Evolutionary conservation across 768 basidiomycete species (phyloP), one percentile per base, ranked within the genome.

Genomic region (Agaricus sinodeliciosus): DNA sequence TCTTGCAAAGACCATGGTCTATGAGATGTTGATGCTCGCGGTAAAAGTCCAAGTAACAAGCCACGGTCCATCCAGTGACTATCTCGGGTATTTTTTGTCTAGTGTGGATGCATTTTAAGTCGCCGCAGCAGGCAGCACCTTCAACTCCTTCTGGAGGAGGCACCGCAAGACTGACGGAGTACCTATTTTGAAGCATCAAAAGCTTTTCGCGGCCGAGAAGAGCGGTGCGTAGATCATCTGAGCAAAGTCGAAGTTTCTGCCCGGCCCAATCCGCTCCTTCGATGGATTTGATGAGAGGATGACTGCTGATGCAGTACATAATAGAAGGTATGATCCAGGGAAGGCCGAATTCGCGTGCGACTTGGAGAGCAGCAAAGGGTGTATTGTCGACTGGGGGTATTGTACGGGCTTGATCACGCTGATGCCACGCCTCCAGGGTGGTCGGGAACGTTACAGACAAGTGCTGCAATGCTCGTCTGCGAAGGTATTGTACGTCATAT

Each of bases 311-410:
- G 57, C 70, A 71, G 58, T 72, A 71, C 31, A 69, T 59, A 45
- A 69, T 66, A 13, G 64, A 52, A 6, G 72, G 72, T 11, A 73
- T 57, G 15, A 71, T 55, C 67, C 68, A 71, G 11, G 55, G 60
- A 31, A 73, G 55, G 26, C 67, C 64, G 39, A 72, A 66, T 55
- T 70, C 66, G 7, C 66, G 59, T 2, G 68, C 67, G 18, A 72
- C 49, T 9, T 60, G 58, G 41, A 72, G 61, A 11, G 68, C 67
- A 37, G 65, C 69, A 54, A 74, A 74, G 3, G 72, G 72, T 11
- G 70, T 69, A 53, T 70, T 69, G 44, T 69, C 68, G 51, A 68
- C 60, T 15, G 68, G 62, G 4, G 70, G 68, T 49, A 72, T 70
- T 7, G 71, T 72, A 27, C 72, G 68, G 4, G 55, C 50, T 2